Conservation (phyloP, 257 asterid genomes). For the Solanum medicagineum region DNA sequence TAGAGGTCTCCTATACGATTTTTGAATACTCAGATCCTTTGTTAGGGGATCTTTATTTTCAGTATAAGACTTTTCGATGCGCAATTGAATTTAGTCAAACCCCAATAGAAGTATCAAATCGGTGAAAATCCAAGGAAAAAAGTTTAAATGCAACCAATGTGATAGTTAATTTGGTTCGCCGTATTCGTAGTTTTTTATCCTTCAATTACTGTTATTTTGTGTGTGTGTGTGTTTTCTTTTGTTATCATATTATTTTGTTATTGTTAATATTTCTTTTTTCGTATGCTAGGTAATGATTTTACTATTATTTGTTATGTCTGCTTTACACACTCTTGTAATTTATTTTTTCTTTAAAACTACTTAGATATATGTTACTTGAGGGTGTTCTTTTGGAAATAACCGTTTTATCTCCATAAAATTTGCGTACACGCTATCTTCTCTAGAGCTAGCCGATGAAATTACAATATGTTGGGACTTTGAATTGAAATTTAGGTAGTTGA, state of each 20-base stretch:
- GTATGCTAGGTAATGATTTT: not conserved
- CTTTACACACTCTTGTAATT: too few relatives aligned
- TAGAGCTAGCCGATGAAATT: too few relatives aligned
- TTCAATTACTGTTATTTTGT: not conserved
- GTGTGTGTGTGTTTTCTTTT: too few relatives aligned
- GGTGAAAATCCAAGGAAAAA: not conserved
- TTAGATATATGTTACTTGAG: not conserved
- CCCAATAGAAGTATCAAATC: not conserved
- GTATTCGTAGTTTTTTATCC: too few relatives aligned
- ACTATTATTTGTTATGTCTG: too few relatives aligned
- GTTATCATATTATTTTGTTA: too few relatives aligned
- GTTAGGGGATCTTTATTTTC: not conserved
- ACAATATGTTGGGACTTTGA: not conserved
- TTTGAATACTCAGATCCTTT: not conserved
- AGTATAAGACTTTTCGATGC: not conserved
- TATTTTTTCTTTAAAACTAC: too few relatives aligned
- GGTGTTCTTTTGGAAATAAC: accelerated
- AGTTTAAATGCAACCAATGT: not conserved
- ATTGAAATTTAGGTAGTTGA: not conserved
- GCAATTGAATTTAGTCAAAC: not conserved
- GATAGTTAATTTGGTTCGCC: not conserved
- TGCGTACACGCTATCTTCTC: not conserved
- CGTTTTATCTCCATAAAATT: not conserved
- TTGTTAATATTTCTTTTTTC: not conserved
- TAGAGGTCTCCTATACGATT: not conserved